Evolutionary conservation across 129 eudicot genomes (phyloP).

Genomic region (Tanacetum coccineum): DNA sequence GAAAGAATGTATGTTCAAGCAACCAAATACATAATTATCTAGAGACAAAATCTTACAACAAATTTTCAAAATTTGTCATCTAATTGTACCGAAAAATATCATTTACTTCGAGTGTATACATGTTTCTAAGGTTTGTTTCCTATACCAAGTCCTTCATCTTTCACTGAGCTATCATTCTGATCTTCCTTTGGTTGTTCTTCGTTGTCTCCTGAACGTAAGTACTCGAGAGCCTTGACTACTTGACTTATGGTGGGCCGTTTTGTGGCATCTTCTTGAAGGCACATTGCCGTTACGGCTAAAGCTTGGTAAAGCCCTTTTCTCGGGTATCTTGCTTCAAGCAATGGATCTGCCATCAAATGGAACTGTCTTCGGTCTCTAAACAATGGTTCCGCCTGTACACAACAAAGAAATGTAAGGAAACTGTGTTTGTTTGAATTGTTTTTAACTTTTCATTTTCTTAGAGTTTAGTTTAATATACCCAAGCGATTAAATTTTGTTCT

Average conservation of each 20-base stretch:
- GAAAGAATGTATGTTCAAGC: slow-evolving; percentile 12
- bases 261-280: slow-evolving; percentile 76
- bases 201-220: slow-evolving; percentile 23
- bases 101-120: slow-evolving; percentile 14
- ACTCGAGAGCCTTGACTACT: slow-evolving; percentile 72
- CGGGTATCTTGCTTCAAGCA: slow-evolving; percentile 60
- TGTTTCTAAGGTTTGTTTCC: slow-evolving; percentile 26
- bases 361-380: slow-evolving; percentile 64
- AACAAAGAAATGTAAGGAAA: neutral
- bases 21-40: slow-evolving; percentile 8
- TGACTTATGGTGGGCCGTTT: slow-evolving; percentile 72
- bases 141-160: slow-evolving; percentile 25
- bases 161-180: slow-evolving; percentile 19
- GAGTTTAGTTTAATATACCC: slow-evolving; percentile 44
- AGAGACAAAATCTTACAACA: slow-evolving; percentile 19
- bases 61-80: slow-evolving; percentile 26
- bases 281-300: slow-evolving; percentile 83
- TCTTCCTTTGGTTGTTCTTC: slow-evolving; percentile 17
- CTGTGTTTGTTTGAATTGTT: neutral
- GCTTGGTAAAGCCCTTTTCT: slow-evolving; percentile 63
- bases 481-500: slow-evolving; percentile 73
- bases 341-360: slow-evolving; percentile 65
- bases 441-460: neutral
- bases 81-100: slow-evolving; percentile 21
- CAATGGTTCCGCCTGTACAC: slow-evolving; percentile 67